Evolutionary conservation across 768 basidiomycete species (phyloP).

Genomic region (Favolaschia claudopus): DNA sequence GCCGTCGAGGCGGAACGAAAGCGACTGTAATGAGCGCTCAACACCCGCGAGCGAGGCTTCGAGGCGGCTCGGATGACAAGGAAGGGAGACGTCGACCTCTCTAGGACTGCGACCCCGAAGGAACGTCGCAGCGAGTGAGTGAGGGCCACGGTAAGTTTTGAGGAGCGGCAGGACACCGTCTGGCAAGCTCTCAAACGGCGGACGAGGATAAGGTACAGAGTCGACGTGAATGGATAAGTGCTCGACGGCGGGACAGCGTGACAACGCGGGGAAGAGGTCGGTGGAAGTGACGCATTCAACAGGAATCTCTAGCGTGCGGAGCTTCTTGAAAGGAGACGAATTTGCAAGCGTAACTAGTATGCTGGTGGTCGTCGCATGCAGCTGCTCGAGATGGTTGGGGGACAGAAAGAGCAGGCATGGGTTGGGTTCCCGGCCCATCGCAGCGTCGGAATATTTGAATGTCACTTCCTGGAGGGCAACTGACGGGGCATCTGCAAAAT

Average conservation of each 20-base stretch:
- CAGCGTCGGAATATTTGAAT: slow-evolving; percentile 18
- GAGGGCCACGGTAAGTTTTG: slow-evolving; percentile 17
- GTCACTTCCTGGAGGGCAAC: slow-evolving; percentile 22
- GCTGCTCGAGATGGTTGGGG: slow-evolving; percentile 36
- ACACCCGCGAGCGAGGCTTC: slow-evolving; percentile 10
- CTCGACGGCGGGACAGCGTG: slow-evolving; percentile 38
- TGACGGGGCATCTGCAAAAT: slow-evolving; percentile 15
- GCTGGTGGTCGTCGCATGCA: slow-evolving; percentile 40
- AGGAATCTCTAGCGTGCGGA: slow-evolving; percentile 33
- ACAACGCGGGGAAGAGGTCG: slow-evolving; percentile 34
- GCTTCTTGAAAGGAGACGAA: slow-evolving; percentile 27
- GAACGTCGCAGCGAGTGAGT: slow-evolving; percentile 16
- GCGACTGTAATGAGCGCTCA: slow-evolving; percentile 10
- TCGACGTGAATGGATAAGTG: slow-evolving; percentile 29
- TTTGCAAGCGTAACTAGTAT: slow-evolving; percentile 34
- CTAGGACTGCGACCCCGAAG: slow-evolving; percentile 10
- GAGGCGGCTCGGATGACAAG: slow-evolving; percentile 7
- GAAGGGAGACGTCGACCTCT: slow-evolving; percentile 18
- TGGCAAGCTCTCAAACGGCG: slow-evolving; percentile 14
- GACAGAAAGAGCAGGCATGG: slow-evolving; percentile 30
- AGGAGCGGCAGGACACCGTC: slow-evolving; percentile 19
- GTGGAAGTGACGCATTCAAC: slow-evolving; percentile 35
- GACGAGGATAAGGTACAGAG: not conserved
- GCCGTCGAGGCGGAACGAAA: slow-evolving; percentile 18
- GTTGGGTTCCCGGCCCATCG: slow-evolving; percentile 14